Conservation (phyloP, 73 alveolate species). For the Tetrahymena elliotti region DNA sequence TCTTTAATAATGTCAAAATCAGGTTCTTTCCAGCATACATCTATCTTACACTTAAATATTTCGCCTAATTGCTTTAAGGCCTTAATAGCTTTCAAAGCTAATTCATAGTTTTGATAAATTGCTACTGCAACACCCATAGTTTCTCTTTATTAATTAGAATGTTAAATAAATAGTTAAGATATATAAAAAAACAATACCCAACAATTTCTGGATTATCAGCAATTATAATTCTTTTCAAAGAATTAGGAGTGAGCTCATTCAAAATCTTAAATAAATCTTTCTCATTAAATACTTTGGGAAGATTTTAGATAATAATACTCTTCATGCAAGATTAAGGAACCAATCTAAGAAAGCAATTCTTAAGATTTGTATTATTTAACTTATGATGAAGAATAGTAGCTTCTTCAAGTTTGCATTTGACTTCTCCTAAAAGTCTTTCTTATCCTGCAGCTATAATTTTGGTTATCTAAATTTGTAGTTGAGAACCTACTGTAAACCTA, state of each 20-base stretch:
- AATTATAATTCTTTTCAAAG: background rate
- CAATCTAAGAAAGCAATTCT: background rate
- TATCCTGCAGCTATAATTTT: background rate
- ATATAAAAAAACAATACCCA: background rate
- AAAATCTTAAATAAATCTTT: background rate
- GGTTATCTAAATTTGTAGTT: background rate
- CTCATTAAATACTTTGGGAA: background rate
- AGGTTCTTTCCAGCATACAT: background rate
- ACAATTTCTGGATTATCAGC: background rate
- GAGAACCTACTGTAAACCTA: background rate
- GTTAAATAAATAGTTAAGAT: background rate
- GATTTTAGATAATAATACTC: background rate
- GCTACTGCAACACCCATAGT: background rate
- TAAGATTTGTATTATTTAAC: background rate
- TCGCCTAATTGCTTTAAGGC: background rate
- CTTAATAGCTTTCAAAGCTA: background rate
- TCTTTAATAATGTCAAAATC: background rate
- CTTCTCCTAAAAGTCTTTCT: background rate
- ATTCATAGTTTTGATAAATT: background rate
- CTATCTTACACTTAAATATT: background rate
- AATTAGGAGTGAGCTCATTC: background rate
- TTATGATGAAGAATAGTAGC: background rate
- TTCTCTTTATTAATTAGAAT: background rate
- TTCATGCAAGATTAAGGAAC: background rate
- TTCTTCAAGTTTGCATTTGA: background rate